Base-by-base conservation (phyloP, 140 eudicot genomes). In the Oenanthe javanica region DNA sequence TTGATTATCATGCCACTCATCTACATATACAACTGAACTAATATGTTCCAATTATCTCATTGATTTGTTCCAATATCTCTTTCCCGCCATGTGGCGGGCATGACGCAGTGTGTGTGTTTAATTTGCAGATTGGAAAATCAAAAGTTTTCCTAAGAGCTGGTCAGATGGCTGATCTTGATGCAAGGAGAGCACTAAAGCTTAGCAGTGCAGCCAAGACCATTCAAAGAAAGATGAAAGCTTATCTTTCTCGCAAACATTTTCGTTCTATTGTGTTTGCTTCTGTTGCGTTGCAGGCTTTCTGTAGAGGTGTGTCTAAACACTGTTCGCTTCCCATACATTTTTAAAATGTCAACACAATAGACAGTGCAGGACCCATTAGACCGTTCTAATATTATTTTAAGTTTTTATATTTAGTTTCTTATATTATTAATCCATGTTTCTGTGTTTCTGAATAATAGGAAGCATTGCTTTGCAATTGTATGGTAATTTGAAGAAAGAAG, bases 81-180 rank as follows among this genome's bases (percentile, higher is more conserved):
- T 19, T 80, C 13, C 61, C 45, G 63, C 40, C 61, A 79, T 79
- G 70, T 80, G 48, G 67, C 74, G 15, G 42, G 47, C 45, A 71
- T 71, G 48, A 36, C 19, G 46, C 74, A 77, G 25, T 38, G 52
- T 82, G 81, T 38, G 64, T 46, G 52, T 31, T 77, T 78, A 27
- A 48, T 69, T 84, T 87, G 77, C 92, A 94, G 98, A 92, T 86
- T n/a, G 98, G 97, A 66, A 94, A 92, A 90, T 86, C 98, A 48
- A 94, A 94, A 87, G 91, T 92, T 80, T 94, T 94, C 74, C 87
- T 94, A 77, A 87, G 98, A 90, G 97, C 98, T 79, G 98, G 98
- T 86, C 98, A 94, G 84, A 94, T 94, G 98, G 97, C 98, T 67
- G 98, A 92, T 40, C 85, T 94, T 83, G 98, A 94, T 88, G 92